These are phyloP conservation scores for Diatrype stigma DNA, from an alignment of 2,329 filamentous ascomycete genomes.

Conservation along the genomic window DNA sequence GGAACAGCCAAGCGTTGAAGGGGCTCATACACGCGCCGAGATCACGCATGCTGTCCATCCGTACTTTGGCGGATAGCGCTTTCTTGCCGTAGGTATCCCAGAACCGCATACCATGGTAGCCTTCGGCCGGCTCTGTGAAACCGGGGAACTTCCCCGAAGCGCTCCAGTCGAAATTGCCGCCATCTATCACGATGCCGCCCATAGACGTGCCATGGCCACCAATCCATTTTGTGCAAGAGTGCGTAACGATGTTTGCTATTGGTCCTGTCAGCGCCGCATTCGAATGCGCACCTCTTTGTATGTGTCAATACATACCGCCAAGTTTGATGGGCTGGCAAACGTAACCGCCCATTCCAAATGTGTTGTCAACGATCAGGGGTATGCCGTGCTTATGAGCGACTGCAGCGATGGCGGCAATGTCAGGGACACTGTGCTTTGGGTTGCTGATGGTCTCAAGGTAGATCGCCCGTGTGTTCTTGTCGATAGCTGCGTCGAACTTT, in stretches of 20 bases:
- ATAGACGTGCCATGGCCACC: slow-evolving; percentile 70
- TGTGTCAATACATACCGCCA: slow-evolving; percentile 34
- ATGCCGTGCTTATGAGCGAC: slow-evolving; percentile 45
- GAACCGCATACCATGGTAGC: slow-evolving; percentile 68
- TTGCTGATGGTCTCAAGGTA: slow-evolving; percentile 30
- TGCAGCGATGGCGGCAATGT: slow-evolving; percentile 62
- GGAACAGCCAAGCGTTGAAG: slow-evolving; percentile 67
- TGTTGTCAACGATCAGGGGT: slow-evolving; percentile 56
- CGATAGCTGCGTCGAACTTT: slow-evolving; percentile 25
- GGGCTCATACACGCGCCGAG: slow-evolving; percentile 64
- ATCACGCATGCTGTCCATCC: slow-evolving; percentile 68
- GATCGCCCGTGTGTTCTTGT: slow-evolving; percentile 28
- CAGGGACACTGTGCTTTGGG: slow-evolving; percentile 47
- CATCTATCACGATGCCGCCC: slow-evolving; percentile 63
- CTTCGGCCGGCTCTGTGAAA: slow-evolving; percentile 63
- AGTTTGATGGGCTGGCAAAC: slow-evolving; percentile 62
- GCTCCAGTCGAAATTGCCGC: slow-evolving; percentile 69
- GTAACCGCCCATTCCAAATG: slow-evolving; percentile 68
- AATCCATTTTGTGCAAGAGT: slow-evolving; percentile 71
- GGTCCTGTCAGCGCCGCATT: too few relatives aligned
- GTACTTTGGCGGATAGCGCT: slow-evolving; percentile 61
- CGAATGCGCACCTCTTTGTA: too few relatives aligned
- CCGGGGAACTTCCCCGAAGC: slow-evolving; percentile 65
- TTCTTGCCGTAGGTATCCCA: slow-evolving; percentile 65
- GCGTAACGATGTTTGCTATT: slow-evolving; percentile 64